Percentiles rank a stretch among this genome's conserved stretches.
These are phyloP conservation scores for Fusarium proliferatum DNA, from an alignment of 2,329 filamentous ascomycete genomes.

Conservation along the genomic window DNA sequence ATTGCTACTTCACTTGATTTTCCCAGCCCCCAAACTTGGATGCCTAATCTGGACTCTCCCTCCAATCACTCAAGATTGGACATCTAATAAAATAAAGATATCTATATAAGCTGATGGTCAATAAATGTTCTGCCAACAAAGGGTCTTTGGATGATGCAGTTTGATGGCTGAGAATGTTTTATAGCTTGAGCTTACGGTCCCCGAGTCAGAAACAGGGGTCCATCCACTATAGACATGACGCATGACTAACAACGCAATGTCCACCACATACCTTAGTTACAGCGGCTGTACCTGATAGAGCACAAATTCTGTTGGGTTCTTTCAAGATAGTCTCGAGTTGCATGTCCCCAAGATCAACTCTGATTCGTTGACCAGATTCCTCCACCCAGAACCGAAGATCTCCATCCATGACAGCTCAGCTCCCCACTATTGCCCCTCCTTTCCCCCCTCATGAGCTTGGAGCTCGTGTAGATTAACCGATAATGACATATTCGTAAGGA, in stretches of 20 bases:
- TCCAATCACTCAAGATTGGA: background rate
- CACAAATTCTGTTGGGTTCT: background rate
- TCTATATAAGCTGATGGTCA: fast-evolving
- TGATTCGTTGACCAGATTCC: background rate
- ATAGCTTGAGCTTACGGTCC: background rate
- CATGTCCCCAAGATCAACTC: background rate
- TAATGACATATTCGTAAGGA: background rate
- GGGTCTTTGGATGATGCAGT: background rate
- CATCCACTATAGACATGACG: background rate
- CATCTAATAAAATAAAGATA: background rate
- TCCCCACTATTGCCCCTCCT: conserved; percentile 34
- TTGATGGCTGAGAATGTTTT: too few species aligned
- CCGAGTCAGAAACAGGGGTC: background rate
- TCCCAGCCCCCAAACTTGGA: background rate
- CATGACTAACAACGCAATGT: too few species aligned
- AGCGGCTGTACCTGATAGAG: too few species aligned
- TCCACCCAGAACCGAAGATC: background rate
- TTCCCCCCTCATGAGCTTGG: conserved; percentile 1
- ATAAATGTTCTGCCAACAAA: fast-evolving
- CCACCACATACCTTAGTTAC: too few species aligned
- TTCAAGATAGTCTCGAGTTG: background rate
- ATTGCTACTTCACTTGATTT: background rate
- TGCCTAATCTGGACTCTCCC: background rate
- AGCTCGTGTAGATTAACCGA: background rate
- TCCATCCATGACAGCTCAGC: conserved; percentile 1